A percentile compares a stretch with the other conserved stretches of the same genome.
Evolutionary conservation across 1,284 basidiomycete species (phyloP).

Genomic region (Takashimella tepidaria): DNA sequence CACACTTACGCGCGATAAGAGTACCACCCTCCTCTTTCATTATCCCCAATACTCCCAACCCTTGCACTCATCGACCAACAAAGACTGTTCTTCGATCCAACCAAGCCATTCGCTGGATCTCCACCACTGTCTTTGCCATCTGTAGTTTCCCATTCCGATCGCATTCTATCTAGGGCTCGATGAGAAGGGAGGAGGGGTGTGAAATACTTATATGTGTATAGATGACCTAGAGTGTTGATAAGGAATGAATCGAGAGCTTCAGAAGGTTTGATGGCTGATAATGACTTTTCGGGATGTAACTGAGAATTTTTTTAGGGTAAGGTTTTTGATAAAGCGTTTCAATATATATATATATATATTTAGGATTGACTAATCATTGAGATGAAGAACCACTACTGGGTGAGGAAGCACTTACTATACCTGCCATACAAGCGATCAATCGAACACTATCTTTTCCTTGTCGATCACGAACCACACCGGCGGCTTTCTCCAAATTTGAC

Average conservation of each 20-base stretch:
- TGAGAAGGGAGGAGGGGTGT: constrained; percentile 49
- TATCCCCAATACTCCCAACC: constrained; percentile 51
- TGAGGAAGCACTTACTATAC: constrained; percentile 49
- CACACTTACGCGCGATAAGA: constrained; percentile 57
- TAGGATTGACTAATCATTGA: no score
- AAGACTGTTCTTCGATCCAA: constrained; percentile 40
- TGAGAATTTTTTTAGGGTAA: no score
- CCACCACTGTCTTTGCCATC: constrained; percentile 3
- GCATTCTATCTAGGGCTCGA: constrained; percentile 29
- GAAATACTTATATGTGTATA: constrained; percentile 52
- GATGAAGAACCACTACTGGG: no score
- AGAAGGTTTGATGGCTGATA: constrained; percentile 45
- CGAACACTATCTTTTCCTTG: constrained; percentile 46
- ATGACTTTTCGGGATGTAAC: constrained; percentile 52
- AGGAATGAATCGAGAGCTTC: constrained; percentile 33
- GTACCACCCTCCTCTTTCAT: constrained; percentile 58
- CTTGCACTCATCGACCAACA: constrained; percentile 50
- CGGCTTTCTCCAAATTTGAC: constrained; percentile 42
- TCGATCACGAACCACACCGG: constrained; percentile 40
- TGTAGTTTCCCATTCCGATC: constrained; percentile 9
- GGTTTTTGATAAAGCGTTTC: no score
- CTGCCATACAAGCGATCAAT: constrained; percentile 50
- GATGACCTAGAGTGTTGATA: constrained; percentile 52
- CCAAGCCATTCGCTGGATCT: constrained; percentile 46
- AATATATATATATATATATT: no score